A percentile compares a stretch with the other conserved stretches of the same genome.
Evolutionary conservation across 768 basidiomycete species (phyloP).

Genomic region (Pulveroboletus sp.): DNA sequence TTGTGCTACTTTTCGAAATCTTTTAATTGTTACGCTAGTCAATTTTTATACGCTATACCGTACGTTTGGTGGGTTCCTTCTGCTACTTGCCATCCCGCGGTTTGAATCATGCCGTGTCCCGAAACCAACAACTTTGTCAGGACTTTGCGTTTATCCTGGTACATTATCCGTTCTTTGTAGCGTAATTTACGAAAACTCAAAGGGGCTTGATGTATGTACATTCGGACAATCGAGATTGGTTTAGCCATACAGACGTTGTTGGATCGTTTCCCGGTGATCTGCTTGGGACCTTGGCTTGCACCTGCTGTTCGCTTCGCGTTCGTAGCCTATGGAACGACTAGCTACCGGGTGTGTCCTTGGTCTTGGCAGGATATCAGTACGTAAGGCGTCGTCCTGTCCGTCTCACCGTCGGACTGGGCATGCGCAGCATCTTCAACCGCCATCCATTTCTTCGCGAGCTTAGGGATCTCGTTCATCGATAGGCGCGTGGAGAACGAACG

Average conservation of each 20-base stretch:
- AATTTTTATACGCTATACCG: constrained; percentile 24
- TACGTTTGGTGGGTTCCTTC: constrained; percentile 3
- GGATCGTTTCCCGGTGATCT: no score
- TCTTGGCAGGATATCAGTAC: no score
- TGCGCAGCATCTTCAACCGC: no score
- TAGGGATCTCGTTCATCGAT: no score
- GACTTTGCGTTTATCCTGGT: constrained; percentile 8
- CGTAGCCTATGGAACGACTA: no score
- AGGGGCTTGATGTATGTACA: constrained; percentile 78
- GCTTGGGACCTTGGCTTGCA: neutral
- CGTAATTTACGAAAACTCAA: constrained; percentile 50
- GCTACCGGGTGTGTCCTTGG: no score
- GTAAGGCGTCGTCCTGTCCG: no score
- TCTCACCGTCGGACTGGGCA: no score
- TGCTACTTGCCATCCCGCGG: constrained; percentile 1
- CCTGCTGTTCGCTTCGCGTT: neutral
- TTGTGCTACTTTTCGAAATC: constrained; percentile 9
- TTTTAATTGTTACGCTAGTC: constrained; percentile 28
- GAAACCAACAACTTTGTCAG: constrained; percentile 2
- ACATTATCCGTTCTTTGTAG: constrained; percentile 12
- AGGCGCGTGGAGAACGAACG: no score
- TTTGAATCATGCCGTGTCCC: neutral
- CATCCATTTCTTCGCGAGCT: no score
- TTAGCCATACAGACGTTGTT: neutral
- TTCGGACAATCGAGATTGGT: constrained; percentile 5